phyloP scores from a whole-genome alignment of 2,329 filamentous ascomycete genomes.

The Dactylellina cionopaga region DNA sequence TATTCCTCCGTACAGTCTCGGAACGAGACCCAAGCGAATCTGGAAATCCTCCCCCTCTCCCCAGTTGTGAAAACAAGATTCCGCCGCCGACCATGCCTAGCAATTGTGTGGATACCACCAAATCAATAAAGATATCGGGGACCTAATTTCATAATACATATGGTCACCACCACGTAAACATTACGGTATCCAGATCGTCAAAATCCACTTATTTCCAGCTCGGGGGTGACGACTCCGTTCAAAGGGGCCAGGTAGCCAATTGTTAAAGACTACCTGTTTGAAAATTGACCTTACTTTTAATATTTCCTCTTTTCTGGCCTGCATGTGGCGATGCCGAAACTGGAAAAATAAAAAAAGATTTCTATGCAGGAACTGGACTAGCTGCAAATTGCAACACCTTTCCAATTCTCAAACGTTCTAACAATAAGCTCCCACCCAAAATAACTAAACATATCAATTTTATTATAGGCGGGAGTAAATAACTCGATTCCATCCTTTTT shows the following conservation, averaged over 20 bases:
- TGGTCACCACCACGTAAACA: neutral
- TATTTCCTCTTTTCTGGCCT: conserved; percentile 34
- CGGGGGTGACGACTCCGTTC: no score
- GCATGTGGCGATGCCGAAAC: conserved; percentile 28
- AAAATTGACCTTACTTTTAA: neutral
- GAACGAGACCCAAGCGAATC: conserved; percentile 9
- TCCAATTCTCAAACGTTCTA: conserved; percentile 15
- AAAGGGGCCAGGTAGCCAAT: no score
- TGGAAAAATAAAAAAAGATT: conserved; percentile 17
- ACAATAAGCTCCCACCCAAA: conserved; percentile 26
- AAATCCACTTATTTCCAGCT: no score
- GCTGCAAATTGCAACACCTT: conserved; percentile 29
- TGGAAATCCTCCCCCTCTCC: neutral
- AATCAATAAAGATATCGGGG: no score
- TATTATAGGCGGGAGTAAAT: conserved; percentile 10
- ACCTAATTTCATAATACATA: neutral
- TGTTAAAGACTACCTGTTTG: conserved; percentile 3
- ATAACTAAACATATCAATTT: conserved; percentile 8
- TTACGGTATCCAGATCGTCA: neutral
- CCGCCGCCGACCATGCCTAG: conserved; percentile 17
- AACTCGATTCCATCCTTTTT: conserved; percentile 14
- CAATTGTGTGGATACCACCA: neutral
- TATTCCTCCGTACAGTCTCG: conserved; percentile 26
- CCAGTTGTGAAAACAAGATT: neutral
- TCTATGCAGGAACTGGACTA: conserved; percentile 30